Evolutionary conservation across 1,139 yeast species (phyloP).

Genomic region (Sugiyamaella castrensis): DNA sequence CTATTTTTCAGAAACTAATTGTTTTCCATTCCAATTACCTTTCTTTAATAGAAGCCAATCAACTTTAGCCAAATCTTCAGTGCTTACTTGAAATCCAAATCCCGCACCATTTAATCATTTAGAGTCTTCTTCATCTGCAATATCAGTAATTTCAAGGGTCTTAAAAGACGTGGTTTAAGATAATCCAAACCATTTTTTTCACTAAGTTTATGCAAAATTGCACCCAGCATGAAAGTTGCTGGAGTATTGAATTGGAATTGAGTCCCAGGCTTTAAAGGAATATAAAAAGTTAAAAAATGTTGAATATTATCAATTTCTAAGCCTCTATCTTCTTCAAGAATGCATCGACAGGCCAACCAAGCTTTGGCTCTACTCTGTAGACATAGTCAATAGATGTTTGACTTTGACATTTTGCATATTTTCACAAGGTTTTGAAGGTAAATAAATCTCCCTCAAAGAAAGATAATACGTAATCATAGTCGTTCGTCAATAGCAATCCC

Average conservation of each 20-base stretch:
- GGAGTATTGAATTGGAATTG: constrained; percentile 16
- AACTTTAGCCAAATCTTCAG: constrained; percentile 19
- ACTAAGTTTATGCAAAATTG: constrained; percentile 15
- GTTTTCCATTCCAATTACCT: constrained; percentile 21
- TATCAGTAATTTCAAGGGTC: constrained; percentile 18
- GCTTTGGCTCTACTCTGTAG: too few species aligned
- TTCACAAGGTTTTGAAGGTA: constrained; percentile 16
- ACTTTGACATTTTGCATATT: constrained; percentile 18
- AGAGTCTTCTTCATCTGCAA: constrained; percentile 8
- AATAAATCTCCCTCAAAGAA: constrained; percentile 15
- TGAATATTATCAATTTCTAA: constrained; percentile 13
- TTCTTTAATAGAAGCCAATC: constrained; percentile 15
- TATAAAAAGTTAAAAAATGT: constrained; percentile 17
- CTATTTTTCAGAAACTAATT: constrained; percentile 16
- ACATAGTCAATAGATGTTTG: constrained; percentile 17
- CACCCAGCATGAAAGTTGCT: constrained; percentile 19
- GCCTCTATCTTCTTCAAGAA: constrained; percentile 10
- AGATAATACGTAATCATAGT: constrained; percentile 14
- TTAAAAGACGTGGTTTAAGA: constrained; percentile 18
- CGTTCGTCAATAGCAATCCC: constrained; percentile 21
- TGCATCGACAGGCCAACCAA: too few species aligned
- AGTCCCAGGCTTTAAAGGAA: constrained; percentile 17
- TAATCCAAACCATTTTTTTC: constrained; percentile 17
- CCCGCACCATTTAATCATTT: constrained; percentile 17
- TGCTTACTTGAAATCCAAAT: constrained; percentile 19